Evolutionary conservation across 176 grass and related monocot species (phyloP).

Genomic region (Aegilops umbellulata): DNA sequence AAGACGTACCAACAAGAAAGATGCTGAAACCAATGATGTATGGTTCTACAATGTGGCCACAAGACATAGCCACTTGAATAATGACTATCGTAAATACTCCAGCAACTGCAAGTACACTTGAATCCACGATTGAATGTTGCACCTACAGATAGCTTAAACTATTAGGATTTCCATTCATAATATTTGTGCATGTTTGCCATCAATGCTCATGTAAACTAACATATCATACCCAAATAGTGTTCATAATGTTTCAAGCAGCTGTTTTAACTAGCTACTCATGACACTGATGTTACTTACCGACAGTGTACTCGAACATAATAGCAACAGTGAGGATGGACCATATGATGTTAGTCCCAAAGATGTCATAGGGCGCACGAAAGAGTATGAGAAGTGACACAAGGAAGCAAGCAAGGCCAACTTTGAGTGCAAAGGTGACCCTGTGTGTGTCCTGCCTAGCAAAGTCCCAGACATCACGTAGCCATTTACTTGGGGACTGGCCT

Average conservation of each 20-base stretch:
- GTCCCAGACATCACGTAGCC: slow-evolving; percentile 65
- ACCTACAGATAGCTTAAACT: slow-evolving; percentile 38
- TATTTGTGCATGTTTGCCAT: background rate
- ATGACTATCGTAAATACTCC: slow-evolving; percentile 74
- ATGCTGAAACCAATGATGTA: slow-evolving; percentile 89
- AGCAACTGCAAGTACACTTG: slow-evolving; percentile 80
- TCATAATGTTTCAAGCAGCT: slow-evolving; percentile 4
- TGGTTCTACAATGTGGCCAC: slow-evolving; percentile 71
- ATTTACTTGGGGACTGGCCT: slow-evolving; percentile 46
- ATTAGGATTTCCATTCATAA: background rate
- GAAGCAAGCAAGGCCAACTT: slow-evolving; percentile 78
- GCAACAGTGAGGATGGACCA: slow-evolving; percentile 91
- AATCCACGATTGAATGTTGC: slow-evolving; percentile 82
- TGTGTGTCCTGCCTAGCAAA: slow-evolving; percentile 64
- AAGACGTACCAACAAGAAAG: slow-evolving; percentile 62
- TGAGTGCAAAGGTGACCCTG: slow-evolving; percentile 73
- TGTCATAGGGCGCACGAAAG: slow-evolving; percentile 55
- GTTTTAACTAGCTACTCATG: slow-evolving; percentile 6
- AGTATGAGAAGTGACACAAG: slow-evolving; percentile 88
- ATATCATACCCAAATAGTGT: background rate
- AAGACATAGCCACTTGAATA: slow-evolving; percentile 71
- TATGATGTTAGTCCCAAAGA: slow-evolving; percentile 74
- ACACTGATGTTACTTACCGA: slow-evolving; percentile 52
- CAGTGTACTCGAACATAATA: slow-evolving; percentile 93
- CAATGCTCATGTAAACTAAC: background rate